phyloP scores from a whole-genome alignment of 257 asterid genomes.

The Cruciata laevipes region DNA sequence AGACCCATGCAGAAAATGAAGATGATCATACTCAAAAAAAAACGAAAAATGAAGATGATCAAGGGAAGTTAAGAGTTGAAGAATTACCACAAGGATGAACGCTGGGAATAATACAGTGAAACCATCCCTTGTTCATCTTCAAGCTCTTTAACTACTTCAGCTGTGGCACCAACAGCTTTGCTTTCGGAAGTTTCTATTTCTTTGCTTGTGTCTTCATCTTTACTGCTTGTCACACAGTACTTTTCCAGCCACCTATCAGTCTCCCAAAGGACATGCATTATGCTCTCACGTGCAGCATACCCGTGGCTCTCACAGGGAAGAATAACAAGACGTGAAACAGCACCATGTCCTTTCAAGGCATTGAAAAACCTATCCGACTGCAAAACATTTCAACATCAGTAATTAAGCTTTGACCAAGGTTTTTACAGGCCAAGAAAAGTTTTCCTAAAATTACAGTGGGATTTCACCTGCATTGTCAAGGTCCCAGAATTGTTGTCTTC shows the following conservation, averaged over 20 bases:
- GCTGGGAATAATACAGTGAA: conserved; percentile 23
- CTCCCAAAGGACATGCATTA: conserved; percentile 99
- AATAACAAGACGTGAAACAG: conserved; percentile 76
- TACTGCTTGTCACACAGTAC: conserved; percentile 44
- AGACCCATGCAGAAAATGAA: background rate
- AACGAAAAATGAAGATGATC: too few relatives aligned
- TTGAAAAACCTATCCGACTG: conserved; percentile 93
- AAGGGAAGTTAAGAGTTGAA: background rate
- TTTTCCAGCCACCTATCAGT: conserved; percentile 92
- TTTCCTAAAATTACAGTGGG: conserved; percentile 11
- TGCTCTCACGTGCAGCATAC: conserved; percentile 91
- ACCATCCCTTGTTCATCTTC: conserved; percentile 30
- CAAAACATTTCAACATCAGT: conserved; percentile 16
- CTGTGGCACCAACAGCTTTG: conserved; percentile 46
- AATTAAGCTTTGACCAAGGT: background rate
- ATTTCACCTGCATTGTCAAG: conserved; percentile 86
- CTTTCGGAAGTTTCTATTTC: conserved; percentile 29
- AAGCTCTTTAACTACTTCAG: conserved; percentile 58
- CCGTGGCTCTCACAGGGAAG: conserved; percentile 97
- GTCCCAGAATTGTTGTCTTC: conserved; percentile 98
- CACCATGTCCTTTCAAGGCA: conserved; percentile 97
- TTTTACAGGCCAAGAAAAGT: background rate
- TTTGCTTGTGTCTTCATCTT: conserved; percentile 27
- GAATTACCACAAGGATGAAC: conserved; percentile 69
- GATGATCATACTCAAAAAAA: too few relatives aligned